Percentiles rank a stretch among this genome's conserved stretches.
phyloP scores from a whole-genome alignment of 1,284 basidiomycete species.

The Cystobasidium slooffiae region DNA sequence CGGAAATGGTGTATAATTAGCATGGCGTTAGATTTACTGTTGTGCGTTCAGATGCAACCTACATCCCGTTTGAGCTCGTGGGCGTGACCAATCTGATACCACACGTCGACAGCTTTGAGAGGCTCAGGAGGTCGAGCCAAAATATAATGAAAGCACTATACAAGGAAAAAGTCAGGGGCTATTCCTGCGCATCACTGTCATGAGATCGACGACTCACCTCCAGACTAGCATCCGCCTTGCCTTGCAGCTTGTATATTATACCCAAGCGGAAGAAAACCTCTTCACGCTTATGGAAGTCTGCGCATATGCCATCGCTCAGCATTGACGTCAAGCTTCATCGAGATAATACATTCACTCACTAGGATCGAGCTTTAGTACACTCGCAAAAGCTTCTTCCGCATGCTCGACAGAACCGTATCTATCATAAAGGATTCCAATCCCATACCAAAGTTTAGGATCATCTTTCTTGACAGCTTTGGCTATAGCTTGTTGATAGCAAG shows the following conservation, averaged over 20 bases:
- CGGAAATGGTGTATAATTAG: neutral
- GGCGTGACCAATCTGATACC: constrained; percentile 99
- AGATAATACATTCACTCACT: constrained; percentile 62
- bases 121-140: constrained; percentile 92
- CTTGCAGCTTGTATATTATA: constrained; percentile 99
- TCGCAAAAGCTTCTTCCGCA: constrained; percentile 96
- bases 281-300: constrained; percentile 97
- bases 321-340: neutral
- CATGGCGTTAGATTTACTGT: neutral
- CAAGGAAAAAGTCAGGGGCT: neutral
- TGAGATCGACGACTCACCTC: constrained; percentile 60
- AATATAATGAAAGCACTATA: constrained; percentile 88
- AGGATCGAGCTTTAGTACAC: constrained; percentile 94
- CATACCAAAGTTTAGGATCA: constrained; percentile 99
- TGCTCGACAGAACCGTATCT: constrained; percentile 97
- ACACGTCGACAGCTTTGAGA: constrained; percentile 95
- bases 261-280: constrained; percentile 98
- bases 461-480: constrained; percentile 75
- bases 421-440: constrained; percentile 98
- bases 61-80: constrained; percentile 96
- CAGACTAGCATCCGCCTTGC: constrained; percentile 82
- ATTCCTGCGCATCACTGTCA: neutral
- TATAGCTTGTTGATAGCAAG: constrained; percentile 97
- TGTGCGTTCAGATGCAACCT: constrained; percentile 55
- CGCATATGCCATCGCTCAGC: constrained; percentile 46